Conservation (phyloP, 163 green algal genomes). For the Trebouxiophyceae sp. region DNA sequence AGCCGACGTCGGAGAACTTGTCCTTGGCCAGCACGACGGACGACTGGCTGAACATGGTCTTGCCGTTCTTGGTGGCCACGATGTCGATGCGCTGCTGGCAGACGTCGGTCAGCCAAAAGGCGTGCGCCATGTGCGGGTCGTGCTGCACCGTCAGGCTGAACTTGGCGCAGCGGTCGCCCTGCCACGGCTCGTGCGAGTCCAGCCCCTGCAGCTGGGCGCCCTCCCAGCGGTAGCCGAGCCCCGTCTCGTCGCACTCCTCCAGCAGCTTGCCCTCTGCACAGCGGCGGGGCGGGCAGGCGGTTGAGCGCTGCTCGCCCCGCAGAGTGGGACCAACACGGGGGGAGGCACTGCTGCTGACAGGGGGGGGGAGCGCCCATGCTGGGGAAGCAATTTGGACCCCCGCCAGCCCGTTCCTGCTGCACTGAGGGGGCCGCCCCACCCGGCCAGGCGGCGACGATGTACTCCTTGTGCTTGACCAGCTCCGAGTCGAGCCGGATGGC, state of each 20-base stretch:
- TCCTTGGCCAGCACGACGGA: slow-evolving; percentile 6
- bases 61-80: slow-evolving; percentile 11
- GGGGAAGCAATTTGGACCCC: too few relatives aligned
- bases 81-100: slow-evolving; percentile 15
- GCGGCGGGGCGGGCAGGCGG: too few relatives aligned
- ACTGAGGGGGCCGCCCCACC: slow-evolving; percentile 1
- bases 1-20: slow-evolving; percentile 10
- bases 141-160: slow-evolving; percentile 4
- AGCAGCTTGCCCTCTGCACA: slow-evolving; percentile 5
- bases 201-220: not conserved
- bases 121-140: slow-evolving; percentile 4
- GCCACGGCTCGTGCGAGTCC: not conserved
- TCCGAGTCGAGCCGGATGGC: slow-evolving; percentile 7
- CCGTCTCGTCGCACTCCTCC: slow-evolving; percentile 4
- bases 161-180: slow-evolving; percentile 4
- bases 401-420: too few relatives aligned
- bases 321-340: too few relatives aligned
- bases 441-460: not conserved
- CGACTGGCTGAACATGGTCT: slow-evolving; percentile 3
- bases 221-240: slow-evolving; percentile 9
- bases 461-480: slow-evolving; percentile 2
- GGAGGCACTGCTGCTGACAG: too few relatives aligned
- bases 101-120: slow-evolving; percentile 16
- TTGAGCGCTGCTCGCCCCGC: too few relatives aligned
- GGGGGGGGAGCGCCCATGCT: too few relatives aligned